phyloP scores from a whole-genome alignment of 2,329 filamentous ascomycete species.

The Ambrosiella beaveri region DNA sequence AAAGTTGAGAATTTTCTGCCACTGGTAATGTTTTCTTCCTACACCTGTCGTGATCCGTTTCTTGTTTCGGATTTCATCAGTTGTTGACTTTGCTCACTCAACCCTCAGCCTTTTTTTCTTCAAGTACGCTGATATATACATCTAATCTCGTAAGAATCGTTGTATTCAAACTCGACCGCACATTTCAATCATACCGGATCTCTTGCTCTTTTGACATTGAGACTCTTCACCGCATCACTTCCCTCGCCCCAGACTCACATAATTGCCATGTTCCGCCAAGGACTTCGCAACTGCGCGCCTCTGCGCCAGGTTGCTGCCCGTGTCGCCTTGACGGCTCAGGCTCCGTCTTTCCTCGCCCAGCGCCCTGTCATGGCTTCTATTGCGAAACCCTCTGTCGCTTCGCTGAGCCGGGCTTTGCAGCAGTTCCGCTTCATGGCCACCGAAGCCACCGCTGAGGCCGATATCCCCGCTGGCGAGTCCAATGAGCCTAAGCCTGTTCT shows the following conservation, averaged over 20 bases:
- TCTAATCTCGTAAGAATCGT: neutral
- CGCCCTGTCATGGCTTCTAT: slow-evolving; percentile 1
- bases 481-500: slow-evolving; percentile 18
- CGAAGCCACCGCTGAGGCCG: slow-evolving; percentile 10
- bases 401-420: slow-evolving; percentile 11
- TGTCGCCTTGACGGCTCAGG: neutral
- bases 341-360: slow-evolving; percentile 8
- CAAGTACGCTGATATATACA: too few species aligned
- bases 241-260: neutral
- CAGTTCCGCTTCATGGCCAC: slow-evolving; percentile 12
- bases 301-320: slow-evolving; percentile 11
- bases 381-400: slow-evolving; percentile 7
- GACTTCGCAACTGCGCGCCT: slow-evolving; percentile 12
- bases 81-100: too few species aligned
- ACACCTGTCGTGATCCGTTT: too few species aligned
- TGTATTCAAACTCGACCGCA: neutral
- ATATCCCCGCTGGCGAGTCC: neutral
- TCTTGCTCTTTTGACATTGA: neutral
- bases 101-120: too few species aligned
- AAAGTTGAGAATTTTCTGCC: too few species aligned
- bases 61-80: too few species aligned
- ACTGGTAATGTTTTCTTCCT: too few species aligned
- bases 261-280: slow-evolving; percentile 14
- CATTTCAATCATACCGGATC: neutral
- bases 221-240: neutral